Percentiles rank a stretch among this genome's conserved stretches.
These are phyloP conservation scores for Physocladia obscura DNA, from an alignment of 192 early-diverging fungal species.

Conservation along the genomic window DNA sequence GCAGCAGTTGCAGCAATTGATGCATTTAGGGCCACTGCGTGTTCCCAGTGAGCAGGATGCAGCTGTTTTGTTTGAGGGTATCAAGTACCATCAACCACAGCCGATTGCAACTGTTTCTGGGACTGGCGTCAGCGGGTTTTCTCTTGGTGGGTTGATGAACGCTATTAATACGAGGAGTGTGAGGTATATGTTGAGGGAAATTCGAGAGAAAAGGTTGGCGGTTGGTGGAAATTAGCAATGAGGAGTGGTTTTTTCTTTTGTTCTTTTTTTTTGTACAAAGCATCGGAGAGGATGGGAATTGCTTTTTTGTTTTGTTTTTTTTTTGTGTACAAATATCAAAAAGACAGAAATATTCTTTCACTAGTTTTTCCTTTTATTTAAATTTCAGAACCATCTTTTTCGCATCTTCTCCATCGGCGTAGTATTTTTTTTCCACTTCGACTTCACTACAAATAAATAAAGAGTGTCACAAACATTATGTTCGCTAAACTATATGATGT, in stretches of 20 bases:
- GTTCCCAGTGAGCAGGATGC: not conserved
- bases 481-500: not conserved
- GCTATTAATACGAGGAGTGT: conserved; percentile 37
- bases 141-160: conserved; percentile 37
- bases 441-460: conserved; percentile 55
- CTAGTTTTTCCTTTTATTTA: not conserved
- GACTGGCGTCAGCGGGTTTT: too few species aligned
- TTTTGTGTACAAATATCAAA: too few species aligned
- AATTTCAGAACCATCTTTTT: conserved; percentile 62
- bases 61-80: not conserved
- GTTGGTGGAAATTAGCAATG: too few species aligned
- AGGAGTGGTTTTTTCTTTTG: too few species aligned
- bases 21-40: not conserved
- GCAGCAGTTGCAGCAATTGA: not conserved
- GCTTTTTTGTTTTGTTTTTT: too few species aligned
- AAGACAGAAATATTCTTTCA: too few species aligned
- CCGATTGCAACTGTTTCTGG: conserved; percentile 8
- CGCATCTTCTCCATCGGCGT: conserved; percentile 90
- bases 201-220: conserved; percentile 57
- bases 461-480: not conserved
- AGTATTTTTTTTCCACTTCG: conserved; percentile 93
- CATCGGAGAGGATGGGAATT: too few species aligned
- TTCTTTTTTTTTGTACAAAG: too few species aligned
- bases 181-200: conserved; percentile 45
- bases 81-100: not conserved